These are phyloP conservation scores for Blumeria hordei DNA, from an alignment of 2,329 filamentous ascomycete species.

Conservation along the genomic window DNA sequence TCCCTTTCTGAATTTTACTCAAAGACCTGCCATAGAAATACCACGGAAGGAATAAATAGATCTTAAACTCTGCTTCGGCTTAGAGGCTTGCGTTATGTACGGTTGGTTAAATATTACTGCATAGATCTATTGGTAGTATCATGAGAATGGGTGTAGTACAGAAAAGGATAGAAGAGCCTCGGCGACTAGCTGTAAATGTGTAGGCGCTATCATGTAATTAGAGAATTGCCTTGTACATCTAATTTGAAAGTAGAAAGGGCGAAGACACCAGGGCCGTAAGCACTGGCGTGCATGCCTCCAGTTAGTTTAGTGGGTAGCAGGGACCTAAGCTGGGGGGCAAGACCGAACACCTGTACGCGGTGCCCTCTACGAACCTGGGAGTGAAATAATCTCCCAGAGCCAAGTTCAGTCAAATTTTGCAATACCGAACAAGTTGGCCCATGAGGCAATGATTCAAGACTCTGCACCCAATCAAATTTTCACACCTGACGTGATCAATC, in stretches of 20 bases:
- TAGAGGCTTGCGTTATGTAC: neutral
- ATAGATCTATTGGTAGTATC: neutral
- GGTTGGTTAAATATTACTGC: neutral
- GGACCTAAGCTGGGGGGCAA: too few relatives aligned
- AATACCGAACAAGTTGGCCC: too few relatives aligned
- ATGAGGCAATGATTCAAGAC: too few relatives aligned
- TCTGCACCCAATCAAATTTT: too few relatives aligned
- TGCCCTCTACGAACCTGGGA: too few relatives aligned
- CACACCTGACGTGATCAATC: too few relatives aligned
- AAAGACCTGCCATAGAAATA: neutral
- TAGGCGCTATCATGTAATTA: neutral
- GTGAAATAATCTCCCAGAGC: too few relatives aligned
- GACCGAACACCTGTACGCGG: too few relatives aligned
- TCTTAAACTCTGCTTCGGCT: neutral
- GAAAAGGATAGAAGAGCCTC: neutral
- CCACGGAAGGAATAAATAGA: neutral
- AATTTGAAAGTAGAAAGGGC: neutral
- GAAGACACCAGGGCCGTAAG: neutral
- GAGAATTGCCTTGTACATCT: neutral
- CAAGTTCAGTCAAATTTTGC: too few relatives aligned
- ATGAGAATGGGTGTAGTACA: neutral
- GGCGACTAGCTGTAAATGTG: neutral
- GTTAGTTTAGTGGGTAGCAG: too few relatives aligned
- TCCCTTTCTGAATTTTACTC: neutral
- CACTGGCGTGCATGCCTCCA: too few relatives aligned